Evolutionary conservation across 2,329 filamentous ascomycete species (phyloP).

Genomic region (Tolypocladium ovalisporum): DNA sequence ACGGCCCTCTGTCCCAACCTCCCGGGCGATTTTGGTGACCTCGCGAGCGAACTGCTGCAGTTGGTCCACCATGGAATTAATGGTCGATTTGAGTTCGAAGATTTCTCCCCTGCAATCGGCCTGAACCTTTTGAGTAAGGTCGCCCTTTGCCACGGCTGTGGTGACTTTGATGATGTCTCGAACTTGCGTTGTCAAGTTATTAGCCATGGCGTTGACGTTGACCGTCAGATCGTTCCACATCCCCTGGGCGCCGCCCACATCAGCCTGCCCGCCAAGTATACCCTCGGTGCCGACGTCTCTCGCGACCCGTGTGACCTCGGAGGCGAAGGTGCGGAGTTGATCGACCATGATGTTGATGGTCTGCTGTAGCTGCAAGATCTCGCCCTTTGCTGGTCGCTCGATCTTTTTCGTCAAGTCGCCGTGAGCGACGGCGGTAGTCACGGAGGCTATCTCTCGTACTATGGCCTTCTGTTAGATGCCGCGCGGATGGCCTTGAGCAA

Average conservation of each 20-base stretch:
- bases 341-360: slow-evolving; percentile 89
- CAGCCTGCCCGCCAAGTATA: slow-evolving; percentile 70
- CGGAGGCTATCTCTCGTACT: slow-evolving; percentile 76
- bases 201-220: slow-evolving; percentile 81
- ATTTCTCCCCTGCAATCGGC: slow-evolving; percentile 88
- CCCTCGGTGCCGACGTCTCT: slow-evolving; percentile 78
- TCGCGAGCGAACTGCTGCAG: slow-evolving; percentile 93
- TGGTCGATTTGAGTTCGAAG: slow-evolving; percentile 89
- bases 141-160: slow-evolving; percentile 66
- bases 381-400: slow-evolving; percentile 66
- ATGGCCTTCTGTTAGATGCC: slow-evolving; percentile 21
- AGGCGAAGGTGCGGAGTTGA: slow-evolving; percentile 72
- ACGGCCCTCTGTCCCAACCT: slow-evolving; percentile 91
- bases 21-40: slow-evolving; percentile 90
- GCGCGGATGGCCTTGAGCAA: slow-evolving; percentile 76
- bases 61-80: slow-evolving; percentile 99
- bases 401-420: slow-evolving; percentile 80
- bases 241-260: slow-evolving; percentile 73
- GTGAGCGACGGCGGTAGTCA: slow-evolving; percentile 73
- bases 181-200: slow-evolving; percentile 82
- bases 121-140: slow-evolving; percentile 93
- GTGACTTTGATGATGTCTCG: slow-evolving; percentile 85
- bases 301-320: slow-evolving; percentile 73
- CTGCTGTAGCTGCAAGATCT: slow-evolving; percentile 73
- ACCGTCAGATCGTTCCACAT: slow-evolving; percentile 85